These are phyloP conservation scores for Pleurotus ostreatus DNA, from an alignment of 768 basidiomycete species.

Conservation along the genomic window DNA sequence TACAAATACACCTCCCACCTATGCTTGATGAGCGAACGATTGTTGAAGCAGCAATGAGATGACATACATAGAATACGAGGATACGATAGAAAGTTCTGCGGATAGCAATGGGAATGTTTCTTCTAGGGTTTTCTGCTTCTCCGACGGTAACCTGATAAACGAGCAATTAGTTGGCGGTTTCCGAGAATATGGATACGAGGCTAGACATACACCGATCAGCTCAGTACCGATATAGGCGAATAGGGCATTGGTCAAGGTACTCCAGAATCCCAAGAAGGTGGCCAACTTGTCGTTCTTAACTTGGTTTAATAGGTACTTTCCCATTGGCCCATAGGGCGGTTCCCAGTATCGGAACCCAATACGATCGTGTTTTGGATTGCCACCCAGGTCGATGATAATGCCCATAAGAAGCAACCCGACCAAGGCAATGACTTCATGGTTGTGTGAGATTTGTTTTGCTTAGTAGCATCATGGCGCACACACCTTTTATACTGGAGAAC, in stretches of 20 bases:
- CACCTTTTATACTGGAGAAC: constrained; percentile 67
- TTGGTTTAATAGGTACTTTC: constrained; percentile 42
- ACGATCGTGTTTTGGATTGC: constrained; percentile 42
- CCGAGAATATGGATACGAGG: not conserved
- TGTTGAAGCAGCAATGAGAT: not conserved
- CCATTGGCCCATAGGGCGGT: constrained; percentile 53
- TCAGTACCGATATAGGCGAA: constrained; percentile 78
- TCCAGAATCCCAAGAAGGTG: constrained; percentile 70
- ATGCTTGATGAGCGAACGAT: not conserved
- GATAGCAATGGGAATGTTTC: constrained; percentile 72
- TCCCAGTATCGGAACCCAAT: constrained; percentile 48
- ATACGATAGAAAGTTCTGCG: constrained; percentile 58
- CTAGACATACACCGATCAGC: constrained; percentile 63
- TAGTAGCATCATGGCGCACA: constrained; percentile 13
- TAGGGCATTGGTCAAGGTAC: constrained; percentile 64
- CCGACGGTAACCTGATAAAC: constrained; percentile 37
- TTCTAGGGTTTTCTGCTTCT: constrained; percentile 66
- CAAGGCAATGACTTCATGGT: constrained; percentile 32
- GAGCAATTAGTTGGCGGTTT: not conserved
- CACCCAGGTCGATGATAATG: constrained; percentile 62
- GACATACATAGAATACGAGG: constrained; percentile 44
- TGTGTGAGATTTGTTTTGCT: not conserved
- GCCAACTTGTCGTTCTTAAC: constrained; percentile 46
- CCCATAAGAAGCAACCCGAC: constrained; percentile 54
- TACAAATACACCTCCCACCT: constrained; percentile 62